Conservation (phyloP, 192 early-diverging fungal genomes). For the Backusella tuberculispora region DNA sequence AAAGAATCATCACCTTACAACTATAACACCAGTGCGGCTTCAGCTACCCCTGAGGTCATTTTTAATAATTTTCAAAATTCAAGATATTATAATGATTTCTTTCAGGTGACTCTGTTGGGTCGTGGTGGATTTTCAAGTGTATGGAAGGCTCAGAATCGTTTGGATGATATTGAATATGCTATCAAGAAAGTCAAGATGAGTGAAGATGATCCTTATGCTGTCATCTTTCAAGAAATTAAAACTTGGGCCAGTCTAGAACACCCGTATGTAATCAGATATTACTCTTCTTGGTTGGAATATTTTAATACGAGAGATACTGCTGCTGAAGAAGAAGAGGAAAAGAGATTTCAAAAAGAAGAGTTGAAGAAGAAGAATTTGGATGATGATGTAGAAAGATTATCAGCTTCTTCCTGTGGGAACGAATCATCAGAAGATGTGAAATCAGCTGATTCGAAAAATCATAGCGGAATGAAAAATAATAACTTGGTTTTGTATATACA, state of each 20-base stretch:
- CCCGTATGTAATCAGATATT: constrained; percentile 91
- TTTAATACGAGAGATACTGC: background rate
- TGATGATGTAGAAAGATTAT: background rate
- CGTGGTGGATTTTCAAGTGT: constrained; percentile 92
- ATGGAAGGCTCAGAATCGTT: constrained; percentile 74
- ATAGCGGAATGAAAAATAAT: background rate
- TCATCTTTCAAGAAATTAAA: constrained; percentile 90
- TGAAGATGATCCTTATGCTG: constrained; percentile 45
- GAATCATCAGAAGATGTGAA: constrained; percentile 11
- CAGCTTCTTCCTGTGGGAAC: background rate
- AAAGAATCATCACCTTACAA: background rate
- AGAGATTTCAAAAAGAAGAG: background rate
- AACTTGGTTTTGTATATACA: constrained; percentile 67
- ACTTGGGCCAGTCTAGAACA: constrained; percentile 83
- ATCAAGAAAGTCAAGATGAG: constrained; percentile 79
- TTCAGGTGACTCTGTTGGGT: constrained; percentile 76
- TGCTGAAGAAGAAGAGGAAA: constrained; percentile 34
- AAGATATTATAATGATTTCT: constrained; percentile 86
- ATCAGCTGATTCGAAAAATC: background rate
- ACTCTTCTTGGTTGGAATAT: constrained; percentile 87
- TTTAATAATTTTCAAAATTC: constrained; percentile 46
- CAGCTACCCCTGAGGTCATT: background rate
- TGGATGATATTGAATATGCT: constrained; percentile 90
- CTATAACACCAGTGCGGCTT: background rate
- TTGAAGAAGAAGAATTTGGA: constrained; percentile 22